Evolutionary conservation across 306 rosid species (phyloP).

Genomic region (Dalbergia oliveri): DNA sequence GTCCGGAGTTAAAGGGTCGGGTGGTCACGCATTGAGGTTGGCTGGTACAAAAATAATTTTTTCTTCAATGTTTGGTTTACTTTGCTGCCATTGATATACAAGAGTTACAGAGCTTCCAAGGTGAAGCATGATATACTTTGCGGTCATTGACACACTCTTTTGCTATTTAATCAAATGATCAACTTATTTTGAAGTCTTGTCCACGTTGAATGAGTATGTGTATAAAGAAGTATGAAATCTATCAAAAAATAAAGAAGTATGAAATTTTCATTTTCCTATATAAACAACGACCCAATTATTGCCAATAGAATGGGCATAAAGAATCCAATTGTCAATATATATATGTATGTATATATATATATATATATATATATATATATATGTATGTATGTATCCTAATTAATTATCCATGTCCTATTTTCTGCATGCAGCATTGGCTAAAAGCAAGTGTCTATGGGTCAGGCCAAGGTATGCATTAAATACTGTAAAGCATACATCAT

Average conservation of each 20-base stretch:
- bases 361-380: not conserved
- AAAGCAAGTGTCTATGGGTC: slow-evolving; percentile 23
- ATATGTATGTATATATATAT: not conserved
- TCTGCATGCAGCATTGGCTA: slow-evolving; percentile 47
- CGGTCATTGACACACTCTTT: too few species aligned
- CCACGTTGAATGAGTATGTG: not conserved
- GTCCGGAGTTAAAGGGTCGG: too few species aligned
- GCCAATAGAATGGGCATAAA: not conserved
- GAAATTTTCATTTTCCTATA: not conserved
- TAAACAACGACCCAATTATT: slow-evolving; percentile 21
- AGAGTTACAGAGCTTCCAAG: too few species aligned
- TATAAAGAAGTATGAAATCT: not conserved
- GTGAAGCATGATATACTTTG: too few species aligned
- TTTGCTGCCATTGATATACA: too few species aligned
- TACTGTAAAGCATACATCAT: slow-evolving; percentile 36
- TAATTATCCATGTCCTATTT: slow-evolving; percentile 38
- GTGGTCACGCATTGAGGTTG: too few species aligned
- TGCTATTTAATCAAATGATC: not conserved
- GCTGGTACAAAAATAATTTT: too few species aligned
- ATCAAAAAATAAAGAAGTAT: not conserved
- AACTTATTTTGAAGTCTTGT: not conserved
- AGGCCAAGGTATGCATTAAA: slow-evolving; percentile 53
- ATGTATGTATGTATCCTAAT: not conserved
- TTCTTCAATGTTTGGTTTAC: too few species aligned
- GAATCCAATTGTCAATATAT: slow-evolving; percentile 24